Conservation (phyloP, 768 basidiomycete species). For the Boletus patriciae region DNA sequence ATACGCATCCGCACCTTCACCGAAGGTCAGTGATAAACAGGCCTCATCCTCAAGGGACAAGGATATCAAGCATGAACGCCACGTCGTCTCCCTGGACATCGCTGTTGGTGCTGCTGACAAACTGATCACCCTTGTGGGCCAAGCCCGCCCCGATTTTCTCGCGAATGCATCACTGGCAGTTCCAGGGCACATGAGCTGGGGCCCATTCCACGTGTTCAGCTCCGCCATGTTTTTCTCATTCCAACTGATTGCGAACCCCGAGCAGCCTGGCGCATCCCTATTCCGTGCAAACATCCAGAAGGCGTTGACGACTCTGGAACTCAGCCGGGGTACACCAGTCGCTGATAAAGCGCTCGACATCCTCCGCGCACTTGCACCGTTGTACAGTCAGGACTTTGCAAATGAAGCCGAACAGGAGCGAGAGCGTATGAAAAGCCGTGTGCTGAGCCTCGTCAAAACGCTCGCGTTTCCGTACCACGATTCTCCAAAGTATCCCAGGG, state of each 20-base stretch:
- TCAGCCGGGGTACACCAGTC: constrained; percentile 60
- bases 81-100: constrained; percentile 64
- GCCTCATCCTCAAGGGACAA: constrained; percentile 32
- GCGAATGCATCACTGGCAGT: constrained; percentile 67
- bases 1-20: constrained; percentile 47
- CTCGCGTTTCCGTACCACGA: constrained; percentile 83
- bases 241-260: constrained; percentile 77
- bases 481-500: constrained; percentile 53
- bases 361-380: constrained; percentile 65
- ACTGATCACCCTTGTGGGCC: constrained; percentile 73
- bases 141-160: constrained; percentile 74
- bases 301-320: constrained; percentile 63
- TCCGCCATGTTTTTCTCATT: constrained; percentile 93
- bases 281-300: constrained; percentile 77
- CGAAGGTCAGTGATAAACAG: constrained; percentile 27
- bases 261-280: constrained; percentile 73
- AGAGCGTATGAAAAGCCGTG: constrained; percentile 59
- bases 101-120: constrained; percentile 77
- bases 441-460: constrained; percentile 67
- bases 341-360: constrained; percentile 77
- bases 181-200: constrained; percentile 83
- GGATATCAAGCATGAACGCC: constrained; percentile 36
- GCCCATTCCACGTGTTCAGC: constrained; percentile 80
- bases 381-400: constrained; percentile 68
- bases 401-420: constrained; percentile 48